A percentile compares a stretch with the other conserved stretches of the same genome.
Conservation (phyloP, 2,329 filamentous ascomycete genomes). For the Aspergillus ruber region DNA sequence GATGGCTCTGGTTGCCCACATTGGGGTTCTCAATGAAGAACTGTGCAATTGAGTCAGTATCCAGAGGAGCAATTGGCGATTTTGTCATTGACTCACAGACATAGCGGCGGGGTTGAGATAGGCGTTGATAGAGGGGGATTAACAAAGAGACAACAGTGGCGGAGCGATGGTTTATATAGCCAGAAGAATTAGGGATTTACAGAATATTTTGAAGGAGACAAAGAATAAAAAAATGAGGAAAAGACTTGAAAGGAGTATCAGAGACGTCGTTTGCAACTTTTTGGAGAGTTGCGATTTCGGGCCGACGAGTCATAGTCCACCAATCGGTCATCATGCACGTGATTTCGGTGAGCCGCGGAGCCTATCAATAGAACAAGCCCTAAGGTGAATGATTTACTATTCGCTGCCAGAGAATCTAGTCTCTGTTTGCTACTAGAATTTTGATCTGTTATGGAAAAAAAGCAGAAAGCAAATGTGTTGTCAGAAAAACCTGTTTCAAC, state of each 20-base stretch:
- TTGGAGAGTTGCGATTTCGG: background rate
- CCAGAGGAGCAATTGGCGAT: background rate
- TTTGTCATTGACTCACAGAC: conserved; percentile 27
- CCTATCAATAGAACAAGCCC: background rate
- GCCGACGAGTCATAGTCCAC: background rate
- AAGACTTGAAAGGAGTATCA: background rate
- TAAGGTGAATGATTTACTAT: too few species aligned
- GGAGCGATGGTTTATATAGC: background rate
- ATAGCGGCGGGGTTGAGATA: conserved; percentile 20
- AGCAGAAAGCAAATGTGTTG: too few species aligned
- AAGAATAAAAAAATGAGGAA: background rate
- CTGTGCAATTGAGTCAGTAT: conserved; percentile 29
- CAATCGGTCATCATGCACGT: conserved; percentile 1
- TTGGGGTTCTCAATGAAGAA: conserved; percentile 75
- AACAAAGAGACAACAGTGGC: background rate
- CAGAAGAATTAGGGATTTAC: background rate
- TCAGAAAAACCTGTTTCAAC: too few species aligned
- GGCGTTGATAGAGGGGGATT: background rate
- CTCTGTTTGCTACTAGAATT: too few species aligned
- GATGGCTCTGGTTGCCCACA: conserved; percentile 65
- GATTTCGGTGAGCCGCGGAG: background rate
- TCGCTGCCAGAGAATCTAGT: too few species aligned
- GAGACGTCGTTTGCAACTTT: background rate
- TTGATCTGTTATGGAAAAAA: too few species aligned
- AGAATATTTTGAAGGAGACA: background rate